These are phyloP conservation scores for Trypanosoma lewisi DNA, from an alignment of 208 protist species.

Conservation along the genomic window DNA sequence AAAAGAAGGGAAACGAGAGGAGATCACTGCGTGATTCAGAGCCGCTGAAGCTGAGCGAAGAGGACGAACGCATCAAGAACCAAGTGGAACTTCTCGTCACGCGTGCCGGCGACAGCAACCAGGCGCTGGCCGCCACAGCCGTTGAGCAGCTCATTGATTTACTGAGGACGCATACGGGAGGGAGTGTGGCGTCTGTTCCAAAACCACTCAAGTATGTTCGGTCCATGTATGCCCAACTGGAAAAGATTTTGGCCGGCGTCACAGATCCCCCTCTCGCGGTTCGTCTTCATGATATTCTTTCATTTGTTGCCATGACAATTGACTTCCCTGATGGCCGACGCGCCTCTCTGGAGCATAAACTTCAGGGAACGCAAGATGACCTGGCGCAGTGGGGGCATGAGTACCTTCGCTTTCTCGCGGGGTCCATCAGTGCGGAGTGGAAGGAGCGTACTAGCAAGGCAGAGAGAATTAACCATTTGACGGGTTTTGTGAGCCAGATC, in stretches of 20 bases:
- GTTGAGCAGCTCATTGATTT: conserved; percentile 91
- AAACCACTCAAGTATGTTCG: conserved; percentile 99
- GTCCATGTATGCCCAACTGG: conserved; percentile 92
- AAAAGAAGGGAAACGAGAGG: conserved; percentile 51
- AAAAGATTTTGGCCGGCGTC: conserved; percentile 74
- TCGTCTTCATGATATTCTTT: conserved; percentile 96
- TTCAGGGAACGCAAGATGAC: conserved; percentile 92
- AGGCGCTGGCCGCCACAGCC: conserved; percentile 75
- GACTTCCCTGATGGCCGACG: conserved; percentile 60
- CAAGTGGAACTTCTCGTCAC: conserved; percentile 94
- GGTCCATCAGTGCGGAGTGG: conserved; percentile 94
- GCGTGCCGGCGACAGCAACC: conserved; percentile 72
- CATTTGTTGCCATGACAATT: conserved; percentile 98
- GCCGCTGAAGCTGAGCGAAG: conserved; percentile 82
- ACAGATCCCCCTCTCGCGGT: conserved; percentile 50
- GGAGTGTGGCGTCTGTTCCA: conserved; percentile 98
- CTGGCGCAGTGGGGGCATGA: conserved; percentile 99
- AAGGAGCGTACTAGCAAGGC: conserved; percentile 47
- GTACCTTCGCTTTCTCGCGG: conserved; percentile 96
- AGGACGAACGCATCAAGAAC: conserved; percentile 94
- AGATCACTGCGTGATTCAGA: conserved; percentile 49
- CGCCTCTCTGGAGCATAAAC: conserved; percentile 94
- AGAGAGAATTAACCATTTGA: conserved; percentile 79
- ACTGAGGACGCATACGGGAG: conserved; percentile 93
- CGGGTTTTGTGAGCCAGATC: conserved; percentile 92